A percentile compares a stretch with the other conserved stretches of the same genome.
phyloP scores from a whole-genome alignment of 305 asterid genomes.

The Andrographis paniculata region DNA sequence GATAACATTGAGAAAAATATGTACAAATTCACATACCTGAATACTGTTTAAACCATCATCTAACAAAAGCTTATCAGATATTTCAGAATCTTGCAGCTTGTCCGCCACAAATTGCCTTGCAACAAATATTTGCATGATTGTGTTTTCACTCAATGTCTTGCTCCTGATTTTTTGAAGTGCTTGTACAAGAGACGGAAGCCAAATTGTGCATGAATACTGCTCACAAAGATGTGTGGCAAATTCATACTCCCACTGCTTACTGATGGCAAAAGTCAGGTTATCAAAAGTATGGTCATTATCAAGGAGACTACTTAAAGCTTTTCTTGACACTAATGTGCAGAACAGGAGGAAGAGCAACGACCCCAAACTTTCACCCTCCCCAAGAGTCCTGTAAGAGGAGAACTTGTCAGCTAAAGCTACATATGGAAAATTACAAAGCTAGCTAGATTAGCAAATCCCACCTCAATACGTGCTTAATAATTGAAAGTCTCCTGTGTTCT shows the following conservation, averaged over 20 bases:
- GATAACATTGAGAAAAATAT: slow-evolving; percentile 2
- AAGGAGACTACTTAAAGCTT: slow-evolving; percentile 28
- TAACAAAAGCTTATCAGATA: slow-evolving; percentile 54
- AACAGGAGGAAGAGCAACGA: slow-evolving; percentile 72
- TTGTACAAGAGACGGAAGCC: slow-evolving; percentile 69
- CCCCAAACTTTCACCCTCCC: slow-evolving; percentile 71
- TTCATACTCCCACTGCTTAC: slow-evolving; percentile 69
- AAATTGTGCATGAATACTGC: slow-evolving; percentile 68
- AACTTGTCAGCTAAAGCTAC: too few relatives aligned
- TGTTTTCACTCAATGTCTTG: slow-evolving; percentile 32
- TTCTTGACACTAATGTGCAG: slow-evolving; percentile 47
- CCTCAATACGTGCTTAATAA: slow-evolving; percentile 66
- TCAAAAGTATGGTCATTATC: slow-evolving; percentile 35
- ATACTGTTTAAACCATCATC: slow-evolving; percentile 46
- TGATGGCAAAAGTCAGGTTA: slow-evolving; percentile 27
- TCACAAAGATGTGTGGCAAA: slow-evolving; percentile 56
- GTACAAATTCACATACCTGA: slow-evolving; percentile 46
- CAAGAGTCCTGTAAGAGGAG: slow-evolving; percentile 58
- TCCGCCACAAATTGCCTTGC: slow-evolving; percentile 53
- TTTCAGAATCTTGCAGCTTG: slow-evolving; percentile 77
- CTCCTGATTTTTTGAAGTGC: slow-evolving; percentile 52
- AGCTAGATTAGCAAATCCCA: slow-evolving; percentile 21
- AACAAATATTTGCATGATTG: slow-evolving; percentile 45
- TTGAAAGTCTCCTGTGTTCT: slow-evolving; percentile 56
- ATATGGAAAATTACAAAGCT: too few relatives aligned